phyloP scores from a whole-genome alignment of 768 basidiomycete species.

The Serendipita vermifera region DNA sequence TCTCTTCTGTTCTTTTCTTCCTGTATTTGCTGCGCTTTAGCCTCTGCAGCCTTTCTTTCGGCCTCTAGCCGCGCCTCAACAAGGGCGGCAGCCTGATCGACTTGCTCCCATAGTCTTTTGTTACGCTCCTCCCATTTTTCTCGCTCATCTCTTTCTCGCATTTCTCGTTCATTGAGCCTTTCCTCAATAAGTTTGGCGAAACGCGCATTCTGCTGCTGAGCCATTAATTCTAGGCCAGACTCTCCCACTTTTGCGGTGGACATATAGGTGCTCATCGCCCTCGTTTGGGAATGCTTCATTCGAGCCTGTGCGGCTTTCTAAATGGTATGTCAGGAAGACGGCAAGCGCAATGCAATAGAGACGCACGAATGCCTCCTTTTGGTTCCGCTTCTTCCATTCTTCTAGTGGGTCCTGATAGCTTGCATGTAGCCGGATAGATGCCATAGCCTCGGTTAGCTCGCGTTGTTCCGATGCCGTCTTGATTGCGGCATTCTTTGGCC shows the following conservation, averaged over 20 bases:
- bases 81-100: constrained; percentile 19
- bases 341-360: constrained; percentile 22
- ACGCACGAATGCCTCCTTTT: constrained; percentile 36
- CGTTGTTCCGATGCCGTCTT: constrained; percentile 24
- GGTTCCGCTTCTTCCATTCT: constrained; percentile 39
- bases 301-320: constrained; percentile 14
- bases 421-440: constrained; percentile 33
- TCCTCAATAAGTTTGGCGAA: constrained; percentile 17
- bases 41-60: constrained; percentile 36
- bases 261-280: constrained; percentile 21
- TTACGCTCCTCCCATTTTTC: constrained; percentile 51
- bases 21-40: constrained; percentile 30
- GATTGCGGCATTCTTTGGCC: not conserved
- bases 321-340: constrained; percentile 23
- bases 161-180: constrained; percentile 28
- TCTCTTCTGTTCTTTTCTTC: constrained; percentile 31
- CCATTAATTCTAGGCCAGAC: constrained; percentile 44
- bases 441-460: constrained; percentile 33
- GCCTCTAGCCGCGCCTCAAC: constrained; percentile 34
- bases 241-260: constrained; percentile 25
- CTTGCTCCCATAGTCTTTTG: constrained; percentile 47
- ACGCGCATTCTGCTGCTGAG: constrained; percentile 33
- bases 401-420: constrained; percentile 39
- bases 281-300: constrained; percentile 17
- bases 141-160: constrained; percentile 34